phyloP scores from a whole-genome alignment of 1,139 yeast genomes.

The Chernovozyma sophiae-reginae region DNA sequence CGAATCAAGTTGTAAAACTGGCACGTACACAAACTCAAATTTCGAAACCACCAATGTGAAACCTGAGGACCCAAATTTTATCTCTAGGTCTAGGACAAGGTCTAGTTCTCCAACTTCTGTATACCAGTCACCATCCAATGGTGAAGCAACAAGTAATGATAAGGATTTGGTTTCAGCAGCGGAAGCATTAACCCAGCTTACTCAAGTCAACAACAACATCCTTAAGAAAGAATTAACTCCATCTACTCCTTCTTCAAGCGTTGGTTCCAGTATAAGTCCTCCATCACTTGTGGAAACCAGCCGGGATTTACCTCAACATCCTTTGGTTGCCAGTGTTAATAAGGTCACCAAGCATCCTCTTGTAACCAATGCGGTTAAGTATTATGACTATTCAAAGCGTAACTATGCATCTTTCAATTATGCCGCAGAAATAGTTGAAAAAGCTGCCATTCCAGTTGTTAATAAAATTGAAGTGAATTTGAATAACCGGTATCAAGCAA shows the following conservation, averaged over 20 bases:
- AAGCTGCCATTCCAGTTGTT: conserved; percentile 58
- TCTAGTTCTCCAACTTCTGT: not conserved
- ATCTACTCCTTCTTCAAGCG: not conserved
- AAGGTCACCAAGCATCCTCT: conserved; percentile 45
- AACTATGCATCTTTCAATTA: conserved; percentile 57
- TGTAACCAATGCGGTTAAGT: conserved; percentile 55
- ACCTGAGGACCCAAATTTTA: not conserved
- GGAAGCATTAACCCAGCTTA: conserved; percentile 30
- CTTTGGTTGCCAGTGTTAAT: conserved; percentile 41
- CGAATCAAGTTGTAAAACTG: not conserved
- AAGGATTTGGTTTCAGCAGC: conserved; percentile 38
- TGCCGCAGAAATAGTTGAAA: conserved; percentile 65
- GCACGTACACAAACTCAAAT: no score
- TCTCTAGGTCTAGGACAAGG: not conserved
- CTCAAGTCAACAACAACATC: not conserved
- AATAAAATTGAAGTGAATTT: conserved; percentile 45
- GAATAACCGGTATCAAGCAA: conserved; percentile 35
- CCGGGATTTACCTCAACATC: conserved; percentile 24
- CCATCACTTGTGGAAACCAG: conserved; percentile 2
- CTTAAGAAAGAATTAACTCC: not conserved
- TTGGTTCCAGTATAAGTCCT: conserved; percentile 7
- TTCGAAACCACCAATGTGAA: not conserved
- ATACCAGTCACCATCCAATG: not conserved
- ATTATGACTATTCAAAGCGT: conserved; percentile 53
- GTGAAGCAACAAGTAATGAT: conserved; percentile 10